A percentile compares a stretch with the other conserved stretches of the same genome.
These are phyloP conservation scores for Adansonia rubrostipa DNA, from an alignment of 441 rosid genomes.

Conservation along the genomic window DNA sequence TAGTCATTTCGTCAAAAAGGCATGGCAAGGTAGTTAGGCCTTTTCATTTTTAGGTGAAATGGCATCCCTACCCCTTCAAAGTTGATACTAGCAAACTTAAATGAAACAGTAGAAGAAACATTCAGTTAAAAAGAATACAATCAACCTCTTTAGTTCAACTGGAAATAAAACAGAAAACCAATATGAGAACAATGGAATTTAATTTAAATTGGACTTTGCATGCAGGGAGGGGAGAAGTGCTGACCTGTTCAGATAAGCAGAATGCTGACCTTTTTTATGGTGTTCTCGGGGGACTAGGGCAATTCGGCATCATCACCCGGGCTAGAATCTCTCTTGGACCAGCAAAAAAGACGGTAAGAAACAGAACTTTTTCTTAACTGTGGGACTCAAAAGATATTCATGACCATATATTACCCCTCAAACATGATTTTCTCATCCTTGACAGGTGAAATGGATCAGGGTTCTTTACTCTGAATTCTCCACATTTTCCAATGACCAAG, in stretches of 20 bases:
- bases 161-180: background rate
- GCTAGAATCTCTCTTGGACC: constrained; percentile 75
- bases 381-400: background rate
- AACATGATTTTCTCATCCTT: constrained; percentile 31
- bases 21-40: background rate
- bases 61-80: constrained; percentile 31
- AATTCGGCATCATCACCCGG: constrained; percentile 87
- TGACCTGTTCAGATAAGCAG: constrained; percentile 71
- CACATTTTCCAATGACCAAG: constrained; percentile 80
- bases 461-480: constrained; percentile 82
- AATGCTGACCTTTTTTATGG: constrained; percentile 80
- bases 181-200: constrained; percentile 13
- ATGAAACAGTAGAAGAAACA: background rate
- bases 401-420: constrained; percentile 20
- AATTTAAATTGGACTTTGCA: constrained; percentile 31
- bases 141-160: background rate
- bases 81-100: background rate
- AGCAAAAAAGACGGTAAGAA: constrained; percentile 67
- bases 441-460: constrained; percentile 90
- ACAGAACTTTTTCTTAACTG: background rate
- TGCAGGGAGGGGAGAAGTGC: constrained; percentile 84
- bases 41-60: constrained; percentile 15
- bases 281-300: constrained; percentile 92
- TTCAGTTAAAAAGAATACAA: background rate
- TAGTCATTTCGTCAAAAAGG: background rate